Base-by-base conservation (phyloP, 2,329 filamentous ascomycete species). In the Lasiodiplodia hormozganensis region DNA sequence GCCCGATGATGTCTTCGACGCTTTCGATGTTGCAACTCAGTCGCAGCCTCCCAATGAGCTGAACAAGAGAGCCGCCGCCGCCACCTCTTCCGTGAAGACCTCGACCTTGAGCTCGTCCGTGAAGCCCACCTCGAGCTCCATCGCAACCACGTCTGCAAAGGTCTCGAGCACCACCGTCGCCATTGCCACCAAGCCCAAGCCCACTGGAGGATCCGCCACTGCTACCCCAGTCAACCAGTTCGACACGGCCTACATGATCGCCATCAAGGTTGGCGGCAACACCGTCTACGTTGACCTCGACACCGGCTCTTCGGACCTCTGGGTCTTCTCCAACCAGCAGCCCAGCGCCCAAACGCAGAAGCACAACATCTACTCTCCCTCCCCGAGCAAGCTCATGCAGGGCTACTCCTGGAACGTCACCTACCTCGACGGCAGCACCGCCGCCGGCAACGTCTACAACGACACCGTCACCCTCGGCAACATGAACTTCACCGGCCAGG, bases 301-400 rank as follows among this genome's bases (percentile, higher is more conserved):
- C 72, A 94, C 91, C 16, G 90, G 84, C 71, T 90, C 83, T 71
- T 84, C 88, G 47, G 89, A 92, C 79, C 85, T 92, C 90, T 88
- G 78, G 65, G 21, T 60, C 36, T 36, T 53, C 25, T 40, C 47
- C 7, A 65, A 12, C 34, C 16, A 47, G 34, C n/a, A 34, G 36
- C 47, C 21, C 7, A 34, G 25, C 28, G 51, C n/a, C 51, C 57
- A 57, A 18, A 70, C 60, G 1, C 75, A 76, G 12, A 87, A 86
- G 5, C 89, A 91, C 73, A 75, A 79, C 52, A 75, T 88, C 72
- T 92, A 92, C 78, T 80, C 83, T 52, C 86, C 87, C 4, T 72
- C 76, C 47, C 68, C 78, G 3, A 83, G 84, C 34, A 56, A 49
- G 28, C n/a, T 60, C 28, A 49, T 40, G 54, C n/a, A 21, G 16